These are phyloP conservation scores for Aspergillus proliferans DNA, from an alignment of 2,329 filamentous ascomycete genomes.

Conservation along the genomic window DNA sequence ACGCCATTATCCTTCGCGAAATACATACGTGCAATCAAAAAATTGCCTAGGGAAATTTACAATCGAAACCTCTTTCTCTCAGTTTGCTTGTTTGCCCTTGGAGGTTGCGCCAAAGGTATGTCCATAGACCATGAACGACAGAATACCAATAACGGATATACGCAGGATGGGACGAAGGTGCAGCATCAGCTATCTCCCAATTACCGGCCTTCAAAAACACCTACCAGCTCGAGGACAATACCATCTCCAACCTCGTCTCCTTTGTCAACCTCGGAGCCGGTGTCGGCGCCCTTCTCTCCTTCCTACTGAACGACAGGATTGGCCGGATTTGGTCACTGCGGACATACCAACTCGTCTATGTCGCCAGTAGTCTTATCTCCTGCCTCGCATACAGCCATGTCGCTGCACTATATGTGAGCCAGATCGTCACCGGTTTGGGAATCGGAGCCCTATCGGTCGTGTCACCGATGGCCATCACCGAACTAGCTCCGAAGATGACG, in stretches of 20 bases:
- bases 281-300: slow-evolving; percentile 25
- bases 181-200: slow-evolving; percentile 23
- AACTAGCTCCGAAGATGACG: slow-evolving; percentile 34
- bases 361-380: slow-evolving; percentile 12
- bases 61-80: slow-evolving; percentile 4
- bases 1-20: neutral
- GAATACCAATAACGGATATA: neutral
- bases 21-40: slow-evolving; percentile 1
- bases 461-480: slow-evolving; percentile 33
- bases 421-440: slow-evolving; percentile 32
- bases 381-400: slow-evolving; percentile 8
- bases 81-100: slow-evolving; percentile 3
- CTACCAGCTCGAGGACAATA: slow-evolving; percentile 21
- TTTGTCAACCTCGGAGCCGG: slow-evolving; percentile 27
- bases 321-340: slow-evolving; percentile 36
- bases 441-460: slow-evolving; percentile 34
- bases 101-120: slow-evolving; percentile 21
- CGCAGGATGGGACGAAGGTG: slow-evolving; percentile 4
- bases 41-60: slow-evolving; percentile 3
- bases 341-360: slow-evolving; percentile 26
- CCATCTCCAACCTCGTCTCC: slow-evolving; percentile 31
- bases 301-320: slow-evolving; percentile 34
- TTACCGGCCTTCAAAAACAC: slow-evolving; percentile 28
- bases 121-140: neutral
- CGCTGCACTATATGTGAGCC: slow-evolving; percentile 27